Evolutionary conservation across 129 eudicot species (phyloP).

Genomic region (Flaveria brownii): DNA sequence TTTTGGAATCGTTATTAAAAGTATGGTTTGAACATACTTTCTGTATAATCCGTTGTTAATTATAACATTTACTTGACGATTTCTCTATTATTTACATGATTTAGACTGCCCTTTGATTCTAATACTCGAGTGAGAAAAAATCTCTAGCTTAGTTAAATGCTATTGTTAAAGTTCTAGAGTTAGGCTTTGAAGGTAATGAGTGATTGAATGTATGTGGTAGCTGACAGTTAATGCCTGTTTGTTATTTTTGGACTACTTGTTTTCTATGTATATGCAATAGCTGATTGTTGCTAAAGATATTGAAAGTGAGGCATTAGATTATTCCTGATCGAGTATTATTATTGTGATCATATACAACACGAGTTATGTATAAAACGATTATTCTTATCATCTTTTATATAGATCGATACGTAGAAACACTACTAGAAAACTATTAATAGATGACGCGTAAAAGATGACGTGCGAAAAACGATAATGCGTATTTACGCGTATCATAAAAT

Average conservation of each 20-base stretch:
- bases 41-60: background rate
- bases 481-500: too few species aligned
- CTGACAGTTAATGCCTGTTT: background rate
- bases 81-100: constrained; percentile 42
- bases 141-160: constrained; percentile 45
- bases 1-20: background rate
- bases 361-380: background rate
- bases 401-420: constrained; percentile 51
- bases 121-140: constrained; percentile 61
- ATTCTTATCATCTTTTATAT: too few species aligned
- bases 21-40: background rate
- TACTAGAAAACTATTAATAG: too few species aligned
- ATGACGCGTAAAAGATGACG: too few species aligned
- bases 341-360: too few species aligned
- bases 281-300: constrained; percentile 75
- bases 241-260: background rate
- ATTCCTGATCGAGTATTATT: too few species aligned
- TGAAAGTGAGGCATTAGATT: constrained; percentile 51
- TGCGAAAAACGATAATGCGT: too few species aligned
- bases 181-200: constrained; percentile 58
- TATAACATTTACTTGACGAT: background rate
- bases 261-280: constrained; percentile 24
- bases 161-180: constrained; percentile 63
- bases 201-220: background rate
- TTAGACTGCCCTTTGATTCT: constrained; percentile 64